A percentile compares a stretch with the other conserved stretches of the same genome.
phyloP scores from a whole-genome alignment of 192 early-diverging fungal species.

The Podila minutissima region DNA sequence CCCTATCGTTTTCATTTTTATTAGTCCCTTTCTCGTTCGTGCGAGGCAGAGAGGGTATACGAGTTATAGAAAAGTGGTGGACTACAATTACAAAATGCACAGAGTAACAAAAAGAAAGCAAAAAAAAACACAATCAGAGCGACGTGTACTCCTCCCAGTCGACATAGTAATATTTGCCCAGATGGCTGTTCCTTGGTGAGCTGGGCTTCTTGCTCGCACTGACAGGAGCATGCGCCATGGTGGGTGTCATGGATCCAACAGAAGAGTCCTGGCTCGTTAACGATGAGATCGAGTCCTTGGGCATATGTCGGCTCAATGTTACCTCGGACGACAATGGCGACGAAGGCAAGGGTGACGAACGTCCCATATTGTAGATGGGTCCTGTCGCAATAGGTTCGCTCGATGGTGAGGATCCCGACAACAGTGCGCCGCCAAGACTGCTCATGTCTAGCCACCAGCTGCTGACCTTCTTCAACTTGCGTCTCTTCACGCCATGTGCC shows the following conservation, averaged over 20 bases:
- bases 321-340: constrained; percentile 41
- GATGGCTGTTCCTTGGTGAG: constrained; percentile 42
- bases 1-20: too few relatives aligned
- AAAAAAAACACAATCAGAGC: constrained; percentile 4
- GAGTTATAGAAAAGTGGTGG: too few relatives aligned
- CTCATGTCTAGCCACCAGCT: constrained; percentile 49
- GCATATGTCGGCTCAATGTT: constrained; percentile 6
- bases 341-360: constrained; percentile 2
- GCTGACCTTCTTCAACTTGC: constrained; percentile 51
- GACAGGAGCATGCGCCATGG: neutral
- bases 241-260: neutral
- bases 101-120: too few relatives aligned
- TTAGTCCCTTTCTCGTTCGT: too few relatives aligned
- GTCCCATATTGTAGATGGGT: constrained; percentile 46
- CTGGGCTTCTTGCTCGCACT: constrained; percentile 17
- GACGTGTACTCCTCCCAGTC: constrained; percentile 50
- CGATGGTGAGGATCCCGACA: constrained; percentile 15
- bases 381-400: constrained; percentile 38
- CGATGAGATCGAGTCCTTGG: constrained; percentile 18
- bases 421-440: constrained; percentile 23
- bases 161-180: constrained; percentile 51
- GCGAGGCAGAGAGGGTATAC: too few relatives aligned
- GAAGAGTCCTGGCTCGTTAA: constrained; percentile 12
- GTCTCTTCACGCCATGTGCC: constrained; percentile 41
- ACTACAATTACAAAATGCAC: too few relatives aligned